Evolutionary conservation across 306 rosid genomes (phyloP).

Genomic region (Dalbergia cochinchinensis): DNA sequence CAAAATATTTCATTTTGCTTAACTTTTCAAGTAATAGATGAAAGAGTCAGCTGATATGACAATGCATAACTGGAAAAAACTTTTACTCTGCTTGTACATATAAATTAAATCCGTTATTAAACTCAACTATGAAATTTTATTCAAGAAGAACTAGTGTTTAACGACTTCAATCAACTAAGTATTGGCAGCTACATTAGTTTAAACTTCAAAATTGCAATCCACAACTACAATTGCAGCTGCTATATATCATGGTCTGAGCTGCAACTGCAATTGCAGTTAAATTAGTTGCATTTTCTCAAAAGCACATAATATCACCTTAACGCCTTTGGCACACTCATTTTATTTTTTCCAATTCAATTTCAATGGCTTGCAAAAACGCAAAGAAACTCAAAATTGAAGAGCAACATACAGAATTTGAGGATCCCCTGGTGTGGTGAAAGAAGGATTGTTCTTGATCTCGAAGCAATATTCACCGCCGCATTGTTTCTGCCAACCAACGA

Average conservation of each 20-base stretch:
- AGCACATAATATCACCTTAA: neutral
- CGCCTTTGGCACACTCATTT: neutral
- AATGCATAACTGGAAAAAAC: no score
- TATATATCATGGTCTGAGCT: no score
- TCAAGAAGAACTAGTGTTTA: neutral
- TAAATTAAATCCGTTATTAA: no score
- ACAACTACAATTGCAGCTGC: no score
- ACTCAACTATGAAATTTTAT: no score
- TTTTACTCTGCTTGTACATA: no score
- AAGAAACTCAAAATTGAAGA: neutral
- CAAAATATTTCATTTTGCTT: no score
- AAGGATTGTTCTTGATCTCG: slow-evolving; percentile 68
- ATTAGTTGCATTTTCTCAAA: neutral
- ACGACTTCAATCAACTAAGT: neutral
- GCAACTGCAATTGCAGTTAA: no score
- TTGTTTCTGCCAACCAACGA: slow-evolving; percentile 53
- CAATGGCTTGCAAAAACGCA: neutral
- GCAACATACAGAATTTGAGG: slow-evolving; percentile 72
- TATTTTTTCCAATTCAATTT: neutral
- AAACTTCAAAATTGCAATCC: no score
- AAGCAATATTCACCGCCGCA: slow-evolving; percentile 80
- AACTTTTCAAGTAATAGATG: no score
- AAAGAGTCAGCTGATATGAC: no score
- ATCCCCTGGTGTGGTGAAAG: slow-evolving; percentile 52
- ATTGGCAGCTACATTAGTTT: no score